Conservation (phyloP, 176 grass and related monocot genomes). For the Carex cristatella region DNA sequence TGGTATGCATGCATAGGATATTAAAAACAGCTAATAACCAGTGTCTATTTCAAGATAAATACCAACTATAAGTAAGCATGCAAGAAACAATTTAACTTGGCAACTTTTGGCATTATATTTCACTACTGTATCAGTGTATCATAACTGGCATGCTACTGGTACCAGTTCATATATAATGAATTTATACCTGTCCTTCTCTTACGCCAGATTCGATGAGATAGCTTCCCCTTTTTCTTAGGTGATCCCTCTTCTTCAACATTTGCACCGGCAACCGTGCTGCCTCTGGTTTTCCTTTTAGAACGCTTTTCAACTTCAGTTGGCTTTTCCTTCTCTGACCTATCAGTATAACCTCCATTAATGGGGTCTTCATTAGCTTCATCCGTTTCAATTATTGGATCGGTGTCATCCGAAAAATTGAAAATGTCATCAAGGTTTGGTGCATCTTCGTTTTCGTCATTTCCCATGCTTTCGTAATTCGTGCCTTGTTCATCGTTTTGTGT, state of each 20-base stretch:
- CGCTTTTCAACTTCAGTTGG: background rate
- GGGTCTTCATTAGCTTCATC: background rate
- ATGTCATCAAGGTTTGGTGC: background rate
- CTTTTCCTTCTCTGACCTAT: background rate
- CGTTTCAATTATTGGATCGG: background rate
- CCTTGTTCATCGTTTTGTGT: background rate
- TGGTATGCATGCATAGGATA: background rate
- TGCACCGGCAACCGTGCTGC: constrained; percentile 1
- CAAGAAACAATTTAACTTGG: background rate
- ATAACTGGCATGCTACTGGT: background rate
- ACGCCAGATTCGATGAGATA: constrained; percentile 8
- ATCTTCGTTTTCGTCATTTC: background rate
- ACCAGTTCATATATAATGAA: background rate
- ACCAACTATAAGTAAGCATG: background rate
- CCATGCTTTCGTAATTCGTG: background rate
- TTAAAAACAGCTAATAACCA: background rate
- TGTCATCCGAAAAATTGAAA: constrained; percentile 9
- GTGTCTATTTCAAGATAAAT: background rate
- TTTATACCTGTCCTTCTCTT: constrained; percentile 20
- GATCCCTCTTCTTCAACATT: background rate
- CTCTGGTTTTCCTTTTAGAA: background rate
- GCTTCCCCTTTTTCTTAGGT: background rate
- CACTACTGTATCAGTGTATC: background rate
- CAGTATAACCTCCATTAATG: background rate
- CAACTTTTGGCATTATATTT: background rate